Evolutionary conservation across 208 protist genomes (phyloP).

Genomic region (Trypanosoma congolense): DNA sequence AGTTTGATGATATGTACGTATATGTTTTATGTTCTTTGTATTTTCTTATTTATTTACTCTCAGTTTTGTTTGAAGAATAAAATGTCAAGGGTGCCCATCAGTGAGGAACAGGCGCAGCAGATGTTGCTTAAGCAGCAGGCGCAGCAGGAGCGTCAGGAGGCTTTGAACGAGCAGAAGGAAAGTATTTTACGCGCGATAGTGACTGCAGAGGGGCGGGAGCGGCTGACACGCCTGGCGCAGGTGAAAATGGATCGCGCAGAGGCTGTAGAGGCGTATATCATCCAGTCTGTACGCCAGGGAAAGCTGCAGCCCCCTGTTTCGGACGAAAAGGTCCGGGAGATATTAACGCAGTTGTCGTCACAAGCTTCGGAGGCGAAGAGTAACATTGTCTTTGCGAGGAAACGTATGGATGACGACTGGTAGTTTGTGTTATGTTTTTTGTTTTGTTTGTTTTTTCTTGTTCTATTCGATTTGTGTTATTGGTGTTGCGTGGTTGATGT

Average conservation of each 20-base stretch:
- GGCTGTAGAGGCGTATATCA: slow-evolving; percentile 85
- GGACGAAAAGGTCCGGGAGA: slow-evolving; percentile 77
- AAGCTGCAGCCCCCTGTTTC: slow-evolving; percentile 84
- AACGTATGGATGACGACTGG: slow-evolving; percentile 89
- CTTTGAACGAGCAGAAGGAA: slow-evolving; percentile 83
- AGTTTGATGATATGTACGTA: too few relatives aligned
- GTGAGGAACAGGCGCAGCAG: slow-evolving; percentile 83
- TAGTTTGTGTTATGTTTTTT: slow-evolving; percentile 20
- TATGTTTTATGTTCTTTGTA: neutral
- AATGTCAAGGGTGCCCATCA: slow-evolving; percentile 67
- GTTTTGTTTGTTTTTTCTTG: neutral
- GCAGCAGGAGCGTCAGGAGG: slow-evolving; percentile 72
- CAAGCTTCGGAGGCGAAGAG: slow-evolving; percentile 49
- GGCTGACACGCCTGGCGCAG: slow-evolving; percentile 83
- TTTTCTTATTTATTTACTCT: slow-evolving; percentile 13
- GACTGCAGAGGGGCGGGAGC: slow-evolving; percentile 80
- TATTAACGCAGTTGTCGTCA: slow-evolving; percentile 55
- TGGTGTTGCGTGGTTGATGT: too few relatives aligned
- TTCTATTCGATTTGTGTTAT: too few relatives aligned
- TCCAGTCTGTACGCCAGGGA: slow-evolving; percentile 79
- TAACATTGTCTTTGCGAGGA: slow-evolving; percentile 84
- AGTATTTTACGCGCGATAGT: slow-evolving; percentile 83
- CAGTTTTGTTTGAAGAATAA: slow-evolving; percentile 1
- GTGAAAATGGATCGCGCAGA: slow-evolving; percentile 83
- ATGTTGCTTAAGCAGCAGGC: slow-evolving; percentile 87